A percentile compares a stretch with the other conserved stretches of the same genome.
Conservation (phyloP, 352 stramenopile species). For the Phytophthora quininea region DNA sequence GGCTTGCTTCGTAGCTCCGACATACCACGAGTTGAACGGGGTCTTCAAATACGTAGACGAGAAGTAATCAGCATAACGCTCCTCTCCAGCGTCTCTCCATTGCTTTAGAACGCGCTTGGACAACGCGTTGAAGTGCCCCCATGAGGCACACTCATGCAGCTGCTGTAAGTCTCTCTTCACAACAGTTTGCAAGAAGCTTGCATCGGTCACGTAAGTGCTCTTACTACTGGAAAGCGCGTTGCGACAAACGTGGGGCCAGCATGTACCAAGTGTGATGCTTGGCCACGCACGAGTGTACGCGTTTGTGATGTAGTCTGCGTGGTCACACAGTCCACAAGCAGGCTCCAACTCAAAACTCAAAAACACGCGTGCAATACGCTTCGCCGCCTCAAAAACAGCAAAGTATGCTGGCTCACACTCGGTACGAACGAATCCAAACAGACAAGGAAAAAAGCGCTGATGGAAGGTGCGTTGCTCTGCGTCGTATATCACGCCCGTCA, state of each 20-base stretch:
- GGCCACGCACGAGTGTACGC: not conserved
- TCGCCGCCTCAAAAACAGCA: not conserved
- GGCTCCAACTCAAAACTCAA: not conserved
- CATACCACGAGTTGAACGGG: too few relatives aligned
- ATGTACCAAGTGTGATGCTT: not conserved
- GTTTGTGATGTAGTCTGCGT: not conserved
- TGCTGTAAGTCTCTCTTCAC: too few relatives aligned
- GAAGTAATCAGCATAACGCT: too few relatives aligned
- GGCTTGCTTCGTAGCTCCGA: too few relatives aligned
- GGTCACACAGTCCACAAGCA: not conserved
- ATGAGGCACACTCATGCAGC: too few relatives aligned
- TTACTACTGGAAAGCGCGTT: not conserved
- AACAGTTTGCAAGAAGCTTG: too few relatives aligned
- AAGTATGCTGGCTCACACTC: not conserved
- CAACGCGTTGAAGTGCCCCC: too few relatives aligned
- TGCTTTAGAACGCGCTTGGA: too few relatives aligned
- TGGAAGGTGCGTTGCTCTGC: not conserved
- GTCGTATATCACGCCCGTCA: not conserved
- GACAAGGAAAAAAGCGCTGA: not conserved
- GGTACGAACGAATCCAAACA: not conserved
- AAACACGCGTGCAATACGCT: not conserved
- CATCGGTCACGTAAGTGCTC: too few relatives aligned
- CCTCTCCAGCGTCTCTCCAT: too few relatives aligned
- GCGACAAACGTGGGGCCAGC: not conserved
- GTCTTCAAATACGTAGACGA: too few relatives aligned